Evolutionary conservation across 306 rosid genomes (phyloP), one percentile per base, ranked within the genome.

Genomic region (Quercus wislizeni): DNA sequence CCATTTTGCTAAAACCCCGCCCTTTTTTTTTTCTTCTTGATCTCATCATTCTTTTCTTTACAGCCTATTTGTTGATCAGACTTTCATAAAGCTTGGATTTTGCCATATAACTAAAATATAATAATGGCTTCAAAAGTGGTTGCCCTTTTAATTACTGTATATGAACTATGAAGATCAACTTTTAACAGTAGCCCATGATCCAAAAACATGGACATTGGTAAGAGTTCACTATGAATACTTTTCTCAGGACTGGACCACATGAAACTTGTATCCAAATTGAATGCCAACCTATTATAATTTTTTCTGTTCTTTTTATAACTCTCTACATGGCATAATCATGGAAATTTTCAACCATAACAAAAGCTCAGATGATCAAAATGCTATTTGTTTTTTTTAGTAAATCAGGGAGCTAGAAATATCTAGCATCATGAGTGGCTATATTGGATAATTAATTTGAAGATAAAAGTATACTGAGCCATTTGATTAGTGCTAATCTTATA

Each of bases 41-140:
- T 9, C 72, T 33, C 4, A n/a, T 67, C 38, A 35, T 67, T 23
- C 8, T 21, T 41, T 69, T 41, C 77, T 78, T 75, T 79, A 83
- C 80, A 74, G 80, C 55, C 43, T 35, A 31, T 9, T 23, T 54
- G 58, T 70, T 43, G 75, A 77, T 81, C 69, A 58, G 57, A 64
- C 70, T 61, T 35, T n/a, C 51, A 18, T n/a, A 33, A 35, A 33
- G 51, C 49, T 65, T 13, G 71, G n/a, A 5, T 58, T 67, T 49
- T 67, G 27, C 71, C 38, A 25, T 6, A 15, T 33, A 33, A 31
- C 21, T 65, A 9, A 1, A 6, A 11, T 65, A 67, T 67, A 67
- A 67, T 76, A 74, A 71, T n/a, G 51, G 71, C 56, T 43, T 65
- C n/a, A 28, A 78, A 83, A 75, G 80, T 35, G 13, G 70, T 38